Evolutionary conservation across 75 land plant genomes (phyloP), one percentile per base, ranked within the genome.

Genomic region (Larix kaempferi): DNA sequence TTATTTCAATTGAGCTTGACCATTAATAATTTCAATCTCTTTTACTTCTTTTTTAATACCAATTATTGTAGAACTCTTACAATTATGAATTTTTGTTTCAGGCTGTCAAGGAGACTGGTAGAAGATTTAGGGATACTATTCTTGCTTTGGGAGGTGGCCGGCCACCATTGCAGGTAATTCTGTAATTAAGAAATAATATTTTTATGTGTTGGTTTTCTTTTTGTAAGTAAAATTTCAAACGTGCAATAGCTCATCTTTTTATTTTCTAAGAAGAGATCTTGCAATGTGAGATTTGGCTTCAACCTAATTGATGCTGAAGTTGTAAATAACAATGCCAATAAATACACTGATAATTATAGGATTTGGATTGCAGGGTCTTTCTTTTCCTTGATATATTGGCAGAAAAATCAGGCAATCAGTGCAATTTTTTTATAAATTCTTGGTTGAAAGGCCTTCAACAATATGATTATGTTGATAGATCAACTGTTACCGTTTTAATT

Each of bases 141-240:
- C 94, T 93, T 69, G 96, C 94, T 59, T 87, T 93, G 79, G 96
- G 96, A 71, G 96, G 96, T 76, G 96, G 94, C 11, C 80, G 83
- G 73, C 80, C 91, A 52, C 96, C 96, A 16, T 71, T 91, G 19
- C 79, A 93, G 92, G 96, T 91, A 8, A 71, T 86, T 71, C 55
- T 16, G 23, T 52, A 54, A 74, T 16, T 57, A 7, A 49, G 37
- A 27, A 55, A 3, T 17, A 6, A 71, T 16, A 49, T 59, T 15
- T 14, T 56, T 19, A 19, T 25, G 17, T 49, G n/a, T 55, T 35
- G 11, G 8, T 73, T 26, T 0, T 15, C 61, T 23, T 41, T 3
- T 4, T 7, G 8, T 41, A 44, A 44, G 13, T 22, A 55, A 25
- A 25, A 23, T 15, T 15, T 67, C 15, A 16, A 33, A 67, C 5